These are phyloP conservation scores for Lactarius tabidus DNA, from an alignment of 768 basidiomycete species.

Conservation along the genomic window DNA sequence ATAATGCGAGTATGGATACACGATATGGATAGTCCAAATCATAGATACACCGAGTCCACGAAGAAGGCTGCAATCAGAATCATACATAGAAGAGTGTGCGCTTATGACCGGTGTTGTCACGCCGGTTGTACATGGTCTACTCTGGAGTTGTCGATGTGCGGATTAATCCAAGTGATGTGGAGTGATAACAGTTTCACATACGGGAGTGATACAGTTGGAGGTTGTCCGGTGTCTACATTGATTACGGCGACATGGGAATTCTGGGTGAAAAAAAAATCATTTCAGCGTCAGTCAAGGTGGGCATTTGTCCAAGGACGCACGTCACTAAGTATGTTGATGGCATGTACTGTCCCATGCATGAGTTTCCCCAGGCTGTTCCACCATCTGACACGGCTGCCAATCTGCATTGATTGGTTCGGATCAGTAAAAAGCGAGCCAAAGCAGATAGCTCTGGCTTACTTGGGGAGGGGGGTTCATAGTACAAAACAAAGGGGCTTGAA, in stretches of 20 bases:
- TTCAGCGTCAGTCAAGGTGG: conserved; percentile 2
- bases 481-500: conserved; percentile 50
- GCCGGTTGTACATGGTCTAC: conserved; percentile 18
- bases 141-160: neutral
- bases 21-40: conserved; percentile 3
- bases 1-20: conserved; percentile 12
- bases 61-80: neutral
- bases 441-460: conserved; percentile 28
- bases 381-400: conserved; percentile 66
- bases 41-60: conserved; percentile 7
- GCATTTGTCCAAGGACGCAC: conserved; percentile 36
- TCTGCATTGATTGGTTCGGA: conserved; percentile 36
- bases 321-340: conserved; percentile 51
- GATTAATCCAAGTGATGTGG: neutral
- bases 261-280: conserved; percentile 35
- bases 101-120: neutral
- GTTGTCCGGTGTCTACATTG: conserved; percentile 39
- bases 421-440: conserved; percentile 17
- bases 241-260: conserved; percentile 57
- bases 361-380: conserved; percentile 53
- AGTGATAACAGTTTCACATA: conserved; percentile 35
- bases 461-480: conserved; percentile 57
- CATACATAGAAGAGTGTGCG: neutral
- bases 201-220: conserved; percentile 51
- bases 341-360: conserved; percentile 56